Conservation (phyloP, 352 stramenopile species). For the Aphanomyces euteiches region DNA sequence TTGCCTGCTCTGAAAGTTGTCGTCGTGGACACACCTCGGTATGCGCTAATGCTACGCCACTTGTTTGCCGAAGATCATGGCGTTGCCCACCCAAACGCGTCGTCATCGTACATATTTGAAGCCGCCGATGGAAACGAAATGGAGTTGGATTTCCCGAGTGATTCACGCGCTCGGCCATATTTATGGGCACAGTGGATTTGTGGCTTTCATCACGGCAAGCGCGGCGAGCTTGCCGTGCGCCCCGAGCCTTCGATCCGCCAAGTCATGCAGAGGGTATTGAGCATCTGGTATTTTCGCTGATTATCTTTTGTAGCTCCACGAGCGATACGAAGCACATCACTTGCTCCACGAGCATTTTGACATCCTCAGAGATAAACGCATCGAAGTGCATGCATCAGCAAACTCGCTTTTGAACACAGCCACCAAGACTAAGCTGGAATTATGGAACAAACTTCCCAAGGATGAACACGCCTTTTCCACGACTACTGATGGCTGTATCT, state of each 20-base stretch:
- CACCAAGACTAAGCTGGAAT: constrained; percentile 48
- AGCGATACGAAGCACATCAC: constrained; percentile 44
- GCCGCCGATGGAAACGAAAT: constrained; percentile 39
- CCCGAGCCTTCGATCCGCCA: constrained; percentile 66
- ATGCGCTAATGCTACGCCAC: constrained; percentile 43
- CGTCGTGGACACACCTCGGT: constrained; percentile 39
- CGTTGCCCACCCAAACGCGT: constrained; percentile 39
- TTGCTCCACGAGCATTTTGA: constrained; percentile 52
- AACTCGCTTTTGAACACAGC: constrained; percentile 44
- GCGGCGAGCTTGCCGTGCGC: constrained; percentile 31
- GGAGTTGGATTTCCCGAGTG: constrained; percentile 43
- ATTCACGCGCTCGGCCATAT: constrained; percentile 49
- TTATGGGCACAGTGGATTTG: constrained; percentile 77
- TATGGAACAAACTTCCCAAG: constrained; percentile 48
- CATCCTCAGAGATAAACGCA: constrained; percentile 36
- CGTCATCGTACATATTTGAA: constrained; percentile 50
- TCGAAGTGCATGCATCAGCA: constrained; percentile 37
- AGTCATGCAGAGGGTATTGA: constrained; percentile 40
- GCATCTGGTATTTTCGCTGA: neutral
- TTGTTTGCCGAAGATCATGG: constrained; percentile 65
- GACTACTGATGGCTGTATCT: constrained; percentile 40
- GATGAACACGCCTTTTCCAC: constrained; percentile 42
- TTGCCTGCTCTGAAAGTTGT: constrained; percentile 51
- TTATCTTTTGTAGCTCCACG: constrained; percentile 39
- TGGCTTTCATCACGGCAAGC: constrained; percentile 50